Evolutionary conservation across 139 green algal genomes (phyloP), one percentile per base, ranked within the genome.

Genomic region (Micromonas pusilla): DNA sequence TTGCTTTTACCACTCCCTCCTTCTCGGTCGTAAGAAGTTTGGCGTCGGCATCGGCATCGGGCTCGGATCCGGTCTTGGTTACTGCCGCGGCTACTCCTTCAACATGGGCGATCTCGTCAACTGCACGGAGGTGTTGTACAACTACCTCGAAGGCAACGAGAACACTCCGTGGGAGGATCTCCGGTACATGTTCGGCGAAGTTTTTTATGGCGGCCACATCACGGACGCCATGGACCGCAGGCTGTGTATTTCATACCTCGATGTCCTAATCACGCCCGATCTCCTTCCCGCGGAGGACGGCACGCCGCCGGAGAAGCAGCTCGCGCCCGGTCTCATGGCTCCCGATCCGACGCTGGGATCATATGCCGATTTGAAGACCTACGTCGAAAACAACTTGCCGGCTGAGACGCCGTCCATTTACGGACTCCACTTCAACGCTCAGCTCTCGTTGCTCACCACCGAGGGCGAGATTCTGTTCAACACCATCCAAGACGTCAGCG

Each of bases 1-100:
- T 37, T 96, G 91, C 89, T 96, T 96, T 86, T 96, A 94, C 84
- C 91, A 96, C 82, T 92, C 87, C n/a, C 81, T 96, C 76, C 88
- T 96, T 63, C 84, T 96, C 34, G 91, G 91, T 19, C 87, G 91
- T 67, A 96, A 96, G 86, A 96, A 96, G 85, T 93, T 96, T 82
- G 91, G 91, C 52, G 86, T 90, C 21, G 91, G 91, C 52, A 93
- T 96, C 75, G 91, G 91, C 57, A 90, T 86, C 57, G 91, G 91
- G 62, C 86, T 82, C 2, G 91, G 91, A 78, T 90, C 83, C 6
- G 91, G 91, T 32, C 86, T 96, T 28, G 91, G 91, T 73, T 96
- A 94, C 88, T 95, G 91, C 86, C 85, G 91, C 70, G 84, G 84
- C 75, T 96, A 96, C 86, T 91, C 85, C 25, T 96, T 96, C 87